Evolutionary conservation across 169 alveolate genomes (phyloP), one percentile per base, ranked within the genome.

Genomic region (Plasmodium fragile): DNA sequence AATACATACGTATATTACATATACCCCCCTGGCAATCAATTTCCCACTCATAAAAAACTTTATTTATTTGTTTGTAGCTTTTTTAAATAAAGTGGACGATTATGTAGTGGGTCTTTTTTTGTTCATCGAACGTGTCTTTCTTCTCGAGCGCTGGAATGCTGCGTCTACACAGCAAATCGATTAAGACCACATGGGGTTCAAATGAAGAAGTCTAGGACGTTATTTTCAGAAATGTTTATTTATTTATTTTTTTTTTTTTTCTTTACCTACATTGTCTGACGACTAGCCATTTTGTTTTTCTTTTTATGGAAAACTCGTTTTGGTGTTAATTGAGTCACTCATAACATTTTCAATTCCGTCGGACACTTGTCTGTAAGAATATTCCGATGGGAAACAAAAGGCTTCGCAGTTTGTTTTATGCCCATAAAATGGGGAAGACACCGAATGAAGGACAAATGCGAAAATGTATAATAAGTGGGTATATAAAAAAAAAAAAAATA

Each of bases 31-130:
- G 11, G 41, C 43, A 25, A 25, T 81, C 36, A 52, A 30, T 81
- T 81, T 81, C 41, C 93, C 93, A 85, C 93, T 75, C 69, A 75
- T 41, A 85, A 85, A 65, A 85, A 85, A 69, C 93, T 85, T 85
- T 85, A 49, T 85, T 85, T 72, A 80, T 45, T 65, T 65, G 36
- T 49, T 16, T 75, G 75, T 52, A 32, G 34, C 65, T 85, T 73
- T 52, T 85, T 69, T 32, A 85, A 73, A 36, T 32, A 85, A 85
- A 85, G 93, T 39, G 93, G 93, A 85, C 83, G 83, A 73, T 73
- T 72, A 73, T 72, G 59, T 52, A 85, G 93, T 85, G 93, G 93
- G 45, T 85, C n/a, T 16, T 16, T 8, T 65, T 18, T 18, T 18
- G 3, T 28, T 25, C 36, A 25, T 8, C 30, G 75, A 65, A 65